phyloP scores from a whole-genome alignment of 2,329 filamentous ascomycete species.

The Pseudogymnoascus verrucosus region DNA sequence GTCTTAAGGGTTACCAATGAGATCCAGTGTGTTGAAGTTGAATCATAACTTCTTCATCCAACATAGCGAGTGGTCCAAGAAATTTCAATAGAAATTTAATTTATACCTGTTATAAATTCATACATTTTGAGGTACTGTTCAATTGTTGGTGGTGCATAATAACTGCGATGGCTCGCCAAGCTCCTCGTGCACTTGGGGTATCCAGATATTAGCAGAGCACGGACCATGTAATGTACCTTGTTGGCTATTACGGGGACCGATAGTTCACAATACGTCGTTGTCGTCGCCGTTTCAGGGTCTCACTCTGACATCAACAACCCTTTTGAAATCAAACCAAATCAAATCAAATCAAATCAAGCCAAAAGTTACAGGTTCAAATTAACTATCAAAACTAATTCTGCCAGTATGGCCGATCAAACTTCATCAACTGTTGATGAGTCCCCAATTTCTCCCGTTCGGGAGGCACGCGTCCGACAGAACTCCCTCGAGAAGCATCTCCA shows the following conservation, averaged over 20 bases:
- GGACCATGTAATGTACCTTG: constrained; percentile 1
- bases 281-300: not conserved
- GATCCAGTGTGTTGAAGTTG: not conserved
- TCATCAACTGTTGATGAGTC: constrained; percentile 42
- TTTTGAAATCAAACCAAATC: not conserved
- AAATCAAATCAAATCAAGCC: not conserved
- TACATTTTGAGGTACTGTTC: not conserved
- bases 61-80: not conserved
- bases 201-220: not conserved
- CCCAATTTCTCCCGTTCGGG: constrained; percentile 48
- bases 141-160: not conserved
- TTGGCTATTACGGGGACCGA: not conserved
- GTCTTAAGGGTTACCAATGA: not conserved
- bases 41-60: not conserved
- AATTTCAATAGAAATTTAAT: not conserved
- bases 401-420: not conserved
- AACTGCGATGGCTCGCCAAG: not conserved
- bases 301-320: constrained; percentile 2
- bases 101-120: not conserved
- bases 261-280: not conserved
- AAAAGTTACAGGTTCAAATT: constrained; percentile 4
- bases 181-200: not conserved
- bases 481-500: constrained; percentile 66
- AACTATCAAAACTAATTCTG: not conserved
- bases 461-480: constrained; percentile 47